Conservation (phyloP, 2,329 filamentous ascomycete species). For the Nothophaeocryptopus gaeumannii region DNA sequence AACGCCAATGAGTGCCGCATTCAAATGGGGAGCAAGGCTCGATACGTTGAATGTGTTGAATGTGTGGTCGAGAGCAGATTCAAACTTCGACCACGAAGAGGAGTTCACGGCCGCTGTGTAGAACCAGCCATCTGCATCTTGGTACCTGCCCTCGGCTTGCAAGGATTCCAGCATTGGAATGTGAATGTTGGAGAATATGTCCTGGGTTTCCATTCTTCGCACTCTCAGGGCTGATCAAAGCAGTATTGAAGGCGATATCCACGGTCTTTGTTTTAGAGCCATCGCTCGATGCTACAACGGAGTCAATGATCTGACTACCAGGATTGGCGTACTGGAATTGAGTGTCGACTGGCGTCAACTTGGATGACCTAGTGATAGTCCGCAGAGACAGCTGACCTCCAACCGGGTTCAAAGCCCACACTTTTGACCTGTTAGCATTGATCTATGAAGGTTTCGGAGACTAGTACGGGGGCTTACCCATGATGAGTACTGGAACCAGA, state of each 20-base stretch:
- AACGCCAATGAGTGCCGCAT: background rate
- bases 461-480: background rate
- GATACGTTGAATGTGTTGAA: background rate
- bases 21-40: background rate
- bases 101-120: background rate
- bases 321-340: conserved; percentile 8
- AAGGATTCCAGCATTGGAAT: conserved; percentile 19
- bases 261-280: background rate
- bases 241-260: background rate
- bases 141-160: conserved; percentile 10
- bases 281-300: no score
- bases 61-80: background rate
- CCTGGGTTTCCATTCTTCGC: conserved; percentile 17
- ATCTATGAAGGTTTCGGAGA: no score
- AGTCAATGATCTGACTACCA: background rate
- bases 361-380: background rate
- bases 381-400: conserved; percentile 11
- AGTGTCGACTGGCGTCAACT: conserved; percentile 7
- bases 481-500: conserved; percentile 5
- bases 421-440: no score
- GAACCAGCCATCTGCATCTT: background rate
- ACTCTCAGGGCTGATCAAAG: background rate
- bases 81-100: background rate
- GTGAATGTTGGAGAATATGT: conserved; percentile 19
- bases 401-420: conserved; percentile 2